These are phyloP conservation scores for Linnemannia exigua DNA, from an alignment of 192 early-diverging fungal species.

Conservation along the genomic window DNA sequence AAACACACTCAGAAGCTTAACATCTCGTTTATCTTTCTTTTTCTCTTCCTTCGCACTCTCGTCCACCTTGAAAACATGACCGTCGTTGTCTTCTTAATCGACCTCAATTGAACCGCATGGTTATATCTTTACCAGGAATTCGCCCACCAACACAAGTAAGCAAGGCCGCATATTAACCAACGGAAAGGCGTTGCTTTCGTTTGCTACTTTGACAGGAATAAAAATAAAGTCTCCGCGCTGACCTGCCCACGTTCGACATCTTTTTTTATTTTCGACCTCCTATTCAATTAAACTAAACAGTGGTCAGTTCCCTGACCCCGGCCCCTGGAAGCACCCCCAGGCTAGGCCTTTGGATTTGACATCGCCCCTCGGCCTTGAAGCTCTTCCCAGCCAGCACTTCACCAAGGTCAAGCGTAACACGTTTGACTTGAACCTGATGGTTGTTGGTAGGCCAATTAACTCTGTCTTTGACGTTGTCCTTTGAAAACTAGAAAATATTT, in stretches of 20 bases:
- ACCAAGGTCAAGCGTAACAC: slow-evolving; percentile 74
- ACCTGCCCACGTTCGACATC: neutral
- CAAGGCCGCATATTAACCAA: neutral
- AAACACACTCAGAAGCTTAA: neutral
- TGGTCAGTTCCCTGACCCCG: slow-evolving; percentile 80
- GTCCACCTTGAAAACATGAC: neutral
- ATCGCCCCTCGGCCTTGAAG: slow-evolving; percentile 77
- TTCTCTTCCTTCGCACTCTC: neutral
- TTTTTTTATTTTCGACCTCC: slow-evolving; percentile 3
- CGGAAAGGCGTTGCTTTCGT: neutral
- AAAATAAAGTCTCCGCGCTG: neutral
- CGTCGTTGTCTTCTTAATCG: neutral
- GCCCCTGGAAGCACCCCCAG: slow-evolving; percentile 87
- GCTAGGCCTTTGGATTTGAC: slow-evolving; percentile 67
- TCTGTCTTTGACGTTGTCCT: neutral
- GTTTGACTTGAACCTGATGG: slow-evolving; percentile 95
- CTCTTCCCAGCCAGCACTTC: slow-evolving; percentile 79
- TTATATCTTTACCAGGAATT: slow-evolving; percentile 59
- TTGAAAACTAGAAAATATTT: neutral
- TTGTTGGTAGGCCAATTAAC: slow-evolving; percentile 79
- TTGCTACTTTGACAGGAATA: neutral
- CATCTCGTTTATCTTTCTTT: neutral
- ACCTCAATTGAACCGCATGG: neutral
- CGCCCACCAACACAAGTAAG: slow-evolving; percentile 70
- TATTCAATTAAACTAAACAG: slow-evolving; percentile 30